A percentile compares a stretch with the other conserved stretches of the same genome.
Conservation (phyloP, 495 filamentous ascomycete genomes). For the Glonium stellatum region DNA sequence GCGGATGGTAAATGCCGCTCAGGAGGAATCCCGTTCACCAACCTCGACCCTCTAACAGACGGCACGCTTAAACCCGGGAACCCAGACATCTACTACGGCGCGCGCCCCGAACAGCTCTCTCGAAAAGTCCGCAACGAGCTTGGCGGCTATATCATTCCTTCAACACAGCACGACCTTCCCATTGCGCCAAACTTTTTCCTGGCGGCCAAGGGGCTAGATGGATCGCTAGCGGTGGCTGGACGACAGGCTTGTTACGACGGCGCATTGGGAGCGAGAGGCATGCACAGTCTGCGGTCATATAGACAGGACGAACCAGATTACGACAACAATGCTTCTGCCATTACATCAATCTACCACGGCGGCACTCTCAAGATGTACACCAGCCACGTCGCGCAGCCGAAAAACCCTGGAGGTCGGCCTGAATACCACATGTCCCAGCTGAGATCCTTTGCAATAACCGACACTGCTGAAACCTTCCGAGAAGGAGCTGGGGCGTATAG, state of each 20-base stretch:
- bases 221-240: not conserved
- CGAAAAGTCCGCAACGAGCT: constrained; percentile 27
- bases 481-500: not conserved
- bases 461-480: not conserved
- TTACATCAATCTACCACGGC: constrained; percentile 32
- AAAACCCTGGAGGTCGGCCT: constrained; percentile 21
- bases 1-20: constrained; percentile 12
- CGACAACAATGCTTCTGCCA: constrained; percentile 21
- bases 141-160: constrained; percentile 35
- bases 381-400: constrained; percentile 31
- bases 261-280: constrained; percentile 20
- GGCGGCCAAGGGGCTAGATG: constrained; percentile 35
- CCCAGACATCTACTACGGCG: constrained; percentile 41
- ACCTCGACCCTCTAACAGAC: constrained; percentile 35
- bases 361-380: constrained; percentile 38
- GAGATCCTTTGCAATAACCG: not conserved
- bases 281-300: constrained; percentile 15
- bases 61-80: constrained; percentile 29
- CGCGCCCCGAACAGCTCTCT: constrained; percentile 22
- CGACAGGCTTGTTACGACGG: not conserved
- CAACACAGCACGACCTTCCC: constrained; percentile 32
- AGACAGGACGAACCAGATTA: constrained; percentile 4
- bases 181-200: constrained; percentile 41
- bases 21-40: constrained; percentile 32
- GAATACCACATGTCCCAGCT: constrained; percentile 6